phyloP scores from a whole-genome alignment of 257 asterid species.

The Agastache rugosa region DNA sequence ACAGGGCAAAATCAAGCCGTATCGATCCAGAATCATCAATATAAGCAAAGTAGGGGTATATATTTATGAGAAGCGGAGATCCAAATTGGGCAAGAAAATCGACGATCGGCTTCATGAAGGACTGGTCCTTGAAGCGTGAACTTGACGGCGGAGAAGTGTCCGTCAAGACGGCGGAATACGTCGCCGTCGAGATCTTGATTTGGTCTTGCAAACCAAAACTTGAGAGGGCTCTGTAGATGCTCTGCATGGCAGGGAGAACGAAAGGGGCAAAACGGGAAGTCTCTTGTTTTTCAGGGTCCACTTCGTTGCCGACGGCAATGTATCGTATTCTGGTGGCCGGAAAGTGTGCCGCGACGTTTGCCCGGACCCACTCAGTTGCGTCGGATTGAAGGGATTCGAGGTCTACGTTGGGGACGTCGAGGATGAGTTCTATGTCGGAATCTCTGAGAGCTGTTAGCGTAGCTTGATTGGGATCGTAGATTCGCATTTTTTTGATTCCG shows the following conservation, averaged over 20 bases:
- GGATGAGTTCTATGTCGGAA: constrained; percentile 44
- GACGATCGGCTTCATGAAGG: constrained; percentile 37
- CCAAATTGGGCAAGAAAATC: constrained; percentile 20
- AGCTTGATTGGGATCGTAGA: constrained; percentile 25
- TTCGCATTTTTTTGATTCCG: constrained; percentile 41
- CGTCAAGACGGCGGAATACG: constrained; percentile 28
- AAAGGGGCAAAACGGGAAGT: not conserved
- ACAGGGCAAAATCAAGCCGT: constrained; percentile 41
- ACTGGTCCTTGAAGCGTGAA: not conserved
- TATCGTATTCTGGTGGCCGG: constrained; percentile 44
- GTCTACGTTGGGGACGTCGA: constrained; percentile 38
- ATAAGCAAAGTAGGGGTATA: constrained; percentile 54
- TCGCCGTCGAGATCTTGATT: constrained; percentile 50
- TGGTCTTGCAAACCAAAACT: not conserved
- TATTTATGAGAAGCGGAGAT: constrained; percentile 42
- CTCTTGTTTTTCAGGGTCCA: constrained; percentile 36
- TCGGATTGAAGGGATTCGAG: constrained; percentile 36
- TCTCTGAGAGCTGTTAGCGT: constrained; percentile 41
- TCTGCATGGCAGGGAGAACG: constrained; percentile 44
- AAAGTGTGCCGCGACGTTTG: constrained; percentile 26
- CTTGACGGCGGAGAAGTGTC: constrained; percentile 46
- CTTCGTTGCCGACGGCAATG: constrained; percentile 56
- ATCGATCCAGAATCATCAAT: not conserved
- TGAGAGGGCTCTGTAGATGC: constrained; percentile 36
- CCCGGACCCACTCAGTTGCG: constrained; percentile 49